Evolutionary conservation across 352 stramenopile species (phyloP), one percentile per base, ranked within the genome.

Genomic region (Globisporangium emineosum): DNA sequence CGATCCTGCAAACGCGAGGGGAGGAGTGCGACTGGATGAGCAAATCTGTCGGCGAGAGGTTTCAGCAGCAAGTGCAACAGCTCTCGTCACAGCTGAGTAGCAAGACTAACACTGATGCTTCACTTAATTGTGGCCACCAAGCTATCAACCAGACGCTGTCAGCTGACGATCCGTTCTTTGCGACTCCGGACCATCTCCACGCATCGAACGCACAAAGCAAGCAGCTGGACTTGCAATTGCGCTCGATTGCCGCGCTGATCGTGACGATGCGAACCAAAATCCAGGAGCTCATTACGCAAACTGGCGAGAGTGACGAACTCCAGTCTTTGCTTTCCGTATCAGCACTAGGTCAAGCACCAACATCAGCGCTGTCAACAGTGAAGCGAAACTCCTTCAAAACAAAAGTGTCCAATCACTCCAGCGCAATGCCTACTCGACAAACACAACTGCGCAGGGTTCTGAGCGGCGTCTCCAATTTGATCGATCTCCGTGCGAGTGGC

Each of bases 21-120:
- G 60, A 60, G 9, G 60, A 66, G 30, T 66, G 60, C 33, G 66
- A 76, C 15, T 62, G 58, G 53, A 56, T 76, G 13, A 13, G 59
- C 37, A 69, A 67, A 50, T 53, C 64, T 3, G 49, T 67, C 13
- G n/a, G 47, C 29, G 25, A 15, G 9, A 43, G 33, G 23, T 75
- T n/a, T 50, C 67, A n/a, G 65, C 70, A 23, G 27, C 21, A 30
- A 35, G 57, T 55, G 6, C 33, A 59, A 9, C 17, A 47, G 57
- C 13, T 56, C 21, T 65, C 45, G n/a, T 59, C 68, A 2, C 15
- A 57, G n/a, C 57, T 68, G 13, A 59, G 19, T 23, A 27, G 51
- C 25, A 23, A 5, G 29, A 32, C 2, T 5, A 32, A 5, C 29
- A 32, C 2, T 32, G 29, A 32, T 32, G 29, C 27, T 42, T 19